A percentile compares a stretch with the other conserved stretches of the same genome.
Conservation (phyloP, 306 rosid species). For the Inga oerstediana region DNA sequence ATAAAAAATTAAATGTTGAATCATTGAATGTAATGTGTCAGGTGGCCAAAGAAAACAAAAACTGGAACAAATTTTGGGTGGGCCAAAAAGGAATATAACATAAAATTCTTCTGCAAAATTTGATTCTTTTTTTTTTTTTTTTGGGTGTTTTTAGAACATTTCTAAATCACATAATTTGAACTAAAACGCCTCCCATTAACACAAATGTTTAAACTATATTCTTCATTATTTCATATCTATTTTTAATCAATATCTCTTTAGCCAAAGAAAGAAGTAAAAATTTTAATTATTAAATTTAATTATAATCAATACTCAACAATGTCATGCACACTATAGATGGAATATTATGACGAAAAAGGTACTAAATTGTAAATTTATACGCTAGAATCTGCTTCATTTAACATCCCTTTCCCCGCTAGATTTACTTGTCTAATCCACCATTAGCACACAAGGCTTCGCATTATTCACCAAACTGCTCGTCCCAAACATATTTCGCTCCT, state of each 20-base stretch:
- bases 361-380: neutral
- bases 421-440: conserved; percentile 27
- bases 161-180: no score
- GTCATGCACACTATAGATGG: neutral
- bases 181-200: no score
- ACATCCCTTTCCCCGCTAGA: neutral
- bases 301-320: no score
- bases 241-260: no score
- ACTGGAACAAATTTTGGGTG: neutral
- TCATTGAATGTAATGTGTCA: neutral
- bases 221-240: no score
- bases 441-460: conserved; percentile 61
- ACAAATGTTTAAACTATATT: no score
- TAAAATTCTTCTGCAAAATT: neutral
- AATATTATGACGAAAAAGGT: neutral
- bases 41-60: neutral
- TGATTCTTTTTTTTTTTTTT: no score
- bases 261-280: no score
- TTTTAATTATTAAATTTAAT: no score
- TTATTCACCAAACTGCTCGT: conserved; percentile 4
- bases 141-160: no score
- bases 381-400: neutral
- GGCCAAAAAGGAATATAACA: neutral
- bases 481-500: neutral
- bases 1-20: no score